These are phyloP conservation scores for Linderina pennispora DNA, from an alignment of 192 early-diverging fungal genomes.

Conservation along the genomic window DNA sequence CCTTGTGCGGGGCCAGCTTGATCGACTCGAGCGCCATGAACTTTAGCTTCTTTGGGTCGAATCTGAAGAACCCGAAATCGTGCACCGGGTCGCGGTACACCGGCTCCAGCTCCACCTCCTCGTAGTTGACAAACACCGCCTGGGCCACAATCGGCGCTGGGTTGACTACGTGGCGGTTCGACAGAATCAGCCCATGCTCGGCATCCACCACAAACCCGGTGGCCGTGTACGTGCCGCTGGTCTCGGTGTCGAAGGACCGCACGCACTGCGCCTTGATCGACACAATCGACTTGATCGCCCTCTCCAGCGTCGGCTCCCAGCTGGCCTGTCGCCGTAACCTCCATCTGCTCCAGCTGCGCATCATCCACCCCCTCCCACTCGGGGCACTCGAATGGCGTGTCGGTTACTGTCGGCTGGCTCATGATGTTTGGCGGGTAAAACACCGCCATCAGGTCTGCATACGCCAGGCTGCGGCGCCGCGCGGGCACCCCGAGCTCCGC, in stretches of 20 bases:
- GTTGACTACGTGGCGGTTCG: constrained; percentile 75
- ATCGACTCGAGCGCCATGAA: constrained; percentile 31
- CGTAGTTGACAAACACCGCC: constrained; percentile 68
- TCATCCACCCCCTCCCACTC: constrained; percentile 1
- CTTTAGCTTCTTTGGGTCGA: constrained; percentile 53
- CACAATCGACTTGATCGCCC: constrained; percentile 67
- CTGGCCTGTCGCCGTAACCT: constrained; percentile 3
- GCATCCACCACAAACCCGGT: constrained; percentile 79
- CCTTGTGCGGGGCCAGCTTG: constrained; percentile 61
- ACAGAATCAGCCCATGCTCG: constrained; percentile 60
- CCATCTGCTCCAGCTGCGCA: constrained; percentile 1
- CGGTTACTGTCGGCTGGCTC: constrained; percentile 37
- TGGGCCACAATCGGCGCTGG: constrained; percentile 65
- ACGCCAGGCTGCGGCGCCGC: constrained; percentile 32
- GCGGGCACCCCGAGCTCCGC: constrained; percentile 16
- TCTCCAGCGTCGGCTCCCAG: constrained; percentile 70
- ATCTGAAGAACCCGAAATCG: constrained; percentile 78
- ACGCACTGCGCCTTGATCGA: constrained; percentile 75
- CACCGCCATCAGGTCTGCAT: constrained; percentile 43
- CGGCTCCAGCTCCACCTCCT: constrained; percentile 67
- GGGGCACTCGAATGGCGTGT: constrained; percentile 33
- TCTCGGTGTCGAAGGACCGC: constrained; percentile 72
- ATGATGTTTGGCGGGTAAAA: constrained; percentile 41
- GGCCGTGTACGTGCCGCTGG: constrained; percentile 61
- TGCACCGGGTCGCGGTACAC: constrained; percentile 78